Evolutionary conservation across 148 eudicot species (phyloP), one percentile per base, ranked within the genome.

Genomic region (Amaranthus palmeri): DNA sequence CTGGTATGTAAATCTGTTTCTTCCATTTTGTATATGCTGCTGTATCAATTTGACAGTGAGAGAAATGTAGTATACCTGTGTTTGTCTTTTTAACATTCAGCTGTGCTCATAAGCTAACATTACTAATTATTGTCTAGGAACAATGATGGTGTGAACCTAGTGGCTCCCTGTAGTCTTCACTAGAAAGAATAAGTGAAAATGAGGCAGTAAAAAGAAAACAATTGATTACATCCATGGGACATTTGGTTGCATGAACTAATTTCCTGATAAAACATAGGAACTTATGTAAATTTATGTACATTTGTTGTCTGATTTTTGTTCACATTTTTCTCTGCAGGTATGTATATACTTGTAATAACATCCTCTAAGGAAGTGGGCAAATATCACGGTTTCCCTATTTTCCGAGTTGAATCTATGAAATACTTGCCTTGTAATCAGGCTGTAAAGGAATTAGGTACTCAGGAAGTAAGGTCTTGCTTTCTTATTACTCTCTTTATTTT

Each of bases 381-480:
- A 67, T 91, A 87, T 83, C 90, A 85, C 74, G 97, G 93, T 73
- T 89, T 86, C 74, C 99, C 99, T 70, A 73, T 95, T 74, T 89
- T 85, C 55, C 81, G 80, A 18, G 93, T 88, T 51, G 80, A 83
- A 82, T 88, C 96, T 69, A 85, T 95, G 96, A 89, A 85, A 84
- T 88, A 89, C 78, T 79, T 91, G 80, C 82, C 96, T 66, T 95
- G 97, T 83, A 84, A 84, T 71, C 84, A 77, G 74, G 83, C 85
- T 61, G 76, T 82, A 65, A 83, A 81, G 66, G 71, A 73, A 76
- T 78, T 86, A 70, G 86, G 79, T 74, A 40, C 69, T 70, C 86
- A 84, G 79, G 96, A 91, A 78, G 99, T 95, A 88, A 73, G 86
- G 43, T 62, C 68, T 65, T 63, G 52, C 53, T 60, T 54, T 74